phyloP scores from a whole-genome alignment of 208 protist species.

The Leishmania guyanensis region DNA sequence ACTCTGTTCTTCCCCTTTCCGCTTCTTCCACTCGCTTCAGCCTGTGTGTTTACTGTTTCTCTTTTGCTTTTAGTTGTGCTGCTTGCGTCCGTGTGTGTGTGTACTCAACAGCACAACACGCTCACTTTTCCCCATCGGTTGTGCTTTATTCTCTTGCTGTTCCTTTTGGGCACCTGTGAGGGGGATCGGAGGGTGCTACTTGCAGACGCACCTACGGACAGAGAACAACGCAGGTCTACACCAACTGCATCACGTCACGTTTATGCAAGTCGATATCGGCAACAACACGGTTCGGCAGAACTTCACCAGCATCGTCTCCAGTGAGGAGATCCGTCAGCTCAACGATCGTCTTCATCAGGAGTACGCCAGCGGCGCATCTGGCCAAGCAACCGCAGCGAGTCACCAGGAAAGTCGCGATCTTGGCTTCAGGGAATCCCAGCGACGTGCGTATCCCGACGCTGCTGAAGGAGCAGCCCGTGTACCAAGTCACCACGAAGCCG shows the following conservation, averaged over 20 bases:
- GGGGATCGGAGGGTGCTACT: not conserved
- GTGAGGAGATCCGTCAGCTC: slow-evolving; percentile 30
- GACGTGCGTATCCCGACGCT: slow-evolving; percentile 13
- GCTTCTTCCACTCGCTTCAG: not conserved
- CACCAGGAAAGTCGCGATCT: slow-evolving; percentile 10
- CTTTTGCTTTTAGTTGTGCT: not conserved
- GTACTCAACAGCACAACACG: not conserved
- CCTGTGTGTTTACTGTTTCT: not conserved
- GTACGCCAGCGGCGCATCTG: not conserved
- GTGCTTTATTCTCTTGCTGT: not conserved
- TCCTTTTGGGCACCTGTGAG: not conserved
- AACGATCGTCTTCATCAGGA: slow-evolving; percentile 27
- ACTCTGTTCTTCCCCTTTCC: not conserved
- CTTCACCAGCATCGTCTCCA: slow-evolving; percentile 39
- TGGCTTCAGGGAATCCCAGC: not conserved
- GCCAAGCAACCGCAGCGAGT: not conserved
- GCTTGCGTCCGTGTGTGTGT: not conserved
- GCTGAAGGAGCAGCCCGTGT: not conserved
- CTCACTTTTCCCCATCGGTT: not conserved
- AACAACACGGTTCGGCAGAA: slow-evolving; percentile 50
- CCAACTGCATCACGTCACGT: not conserved
- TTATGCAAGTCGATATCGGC: slow-evolving; percentile 61
- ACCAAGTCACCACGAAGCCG: not conserved
- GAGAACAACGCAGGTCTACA: not conserved
- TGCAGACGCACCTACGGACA: not conserved